phyloP scores from a whole-genome alignment of 208 protist genomes.

The Sergeia podlipaevii region DNA sequence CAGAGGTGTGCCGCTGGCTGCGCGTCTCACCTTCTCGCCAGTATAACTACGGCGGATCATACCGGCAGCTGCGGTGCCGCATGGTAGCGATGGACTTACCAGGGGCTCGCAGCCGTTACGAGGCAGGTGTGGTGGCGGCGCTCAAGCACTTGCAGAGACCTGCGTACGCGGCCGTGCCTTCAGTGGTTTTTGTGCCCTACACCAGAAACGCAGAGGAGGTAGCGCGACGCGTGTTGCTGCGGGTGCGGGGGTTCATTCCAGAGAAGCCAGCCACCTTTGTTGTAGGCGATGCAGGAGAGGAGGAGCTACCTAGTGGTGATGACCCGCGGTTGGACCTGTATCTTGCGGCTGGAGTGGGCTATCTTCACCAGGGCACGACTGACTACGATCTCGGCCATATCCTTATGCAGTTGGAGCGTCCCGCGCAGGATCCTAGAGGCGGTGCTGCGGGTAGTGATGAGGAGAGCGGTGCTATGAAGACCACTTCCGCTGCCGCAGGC shows the following conservation, averaged over 20 bases:
- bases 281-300: background rate
- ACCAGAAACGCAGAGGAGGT: constrained; percentile 54
- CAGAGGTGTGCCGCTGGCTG: constrained; percentile 86
- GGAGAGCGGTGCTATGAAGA: too few species aligned
- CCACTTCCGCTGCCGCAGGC: too few species aligned
- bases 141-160: constrained; percentile 51
- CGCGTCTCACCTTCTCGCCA: constrained; percentile 43
- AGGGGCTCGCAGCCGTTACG: constrained; percentile 49
- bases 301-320: constrained; percentile 3
- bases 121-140: constrained; percentile 48
- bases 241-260: constrained; percentile 68
- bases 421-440: too few species aligned
- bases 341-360: constrained; percentile 68
- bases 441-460: constrained; percentile 41
- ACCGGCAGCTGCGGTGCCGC: constrained; percentile 65
- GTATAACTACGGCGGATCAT: constrained; percentile 79
- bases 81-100: constrained; percentile 55
- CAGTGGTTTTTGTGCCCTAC: constrained; percentile 70
- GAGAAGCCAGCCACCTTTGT: constrained; percentile 1
- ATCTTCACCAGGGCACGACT: constrained; percentile 64
- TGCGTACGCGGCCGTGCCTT: constrained; percentile 46
- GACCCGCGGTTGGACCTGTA: constrained; percentile 51
- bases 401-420: constrained; percentile 45
- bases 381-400: constrained; percentile 60
- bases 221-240: constrained; percentile 67